Evolutionary conservation across 768 basidiomycete genomes (phyloP).

Genomic region (Cystofilobasidium bisporidii): DNA sequence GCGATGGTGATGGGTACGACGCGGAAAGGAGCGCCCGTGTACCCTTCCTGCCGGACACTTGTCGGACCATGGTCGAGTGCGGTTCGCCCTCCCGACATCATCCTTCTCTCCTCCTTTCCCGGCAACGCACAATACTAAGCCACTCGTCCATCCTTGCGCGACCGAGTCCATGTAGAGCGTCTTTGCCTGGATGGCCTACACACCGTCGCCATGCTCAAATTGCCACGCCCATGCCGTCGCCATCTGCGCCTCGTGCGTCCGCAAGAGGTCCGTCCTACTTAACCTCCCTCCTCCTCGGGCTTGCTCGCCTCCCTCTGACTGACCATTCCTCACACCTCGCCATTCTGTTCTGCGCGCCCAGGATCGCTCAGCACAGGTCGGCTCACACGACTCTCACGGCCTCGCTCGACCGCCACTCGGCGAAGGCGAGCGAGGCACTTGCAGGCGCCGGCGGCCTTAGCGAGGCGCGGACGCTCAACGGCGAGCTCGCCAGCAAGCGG

Average conservation of each 20-base stretch:
- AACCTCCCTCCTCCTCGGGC: background rate
- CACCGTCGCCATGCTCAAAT: background rate
- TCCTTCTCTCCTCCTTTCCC: too few species aligned
- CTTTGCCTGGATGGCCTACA: too few species aligned
- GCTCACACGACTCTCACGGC: background rate
- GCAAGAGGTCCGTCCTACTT: background rate
- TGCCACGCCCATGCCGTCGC: background rate
- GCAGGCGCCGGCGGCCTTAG: background rate
- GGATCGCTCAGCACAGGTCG: background rate
- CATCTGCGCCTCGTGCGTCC: conserved; percentile 6
- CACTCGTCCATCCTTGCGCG: too few species aligned
- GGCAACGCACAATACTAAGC: too few species aligned
- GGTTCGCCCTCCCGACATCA: too few species aligned
- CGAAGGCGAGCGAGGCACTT: background rate
- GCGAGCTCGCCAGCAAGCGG: background rate
- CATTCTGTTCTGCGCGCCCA: background rate
- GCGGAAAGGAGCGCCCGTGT: too few species aligned
- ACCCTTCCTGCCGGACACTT: too few species aligned
- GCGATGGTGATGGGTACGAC: too few species aligned
- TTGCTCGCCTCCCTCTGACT: background rate
- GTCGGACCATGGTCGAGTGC: too few species aligned
- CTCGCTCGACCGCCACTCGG: background rate
- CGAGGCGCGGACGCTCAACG: background rate
- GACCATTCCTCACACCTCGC: background rate
- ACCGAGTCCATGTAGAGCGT: too few species aligned